Base-by-base conservation (phyloP, 2,329 filamentous ascomycete genomes). In the Onygena corvina region DNA sequence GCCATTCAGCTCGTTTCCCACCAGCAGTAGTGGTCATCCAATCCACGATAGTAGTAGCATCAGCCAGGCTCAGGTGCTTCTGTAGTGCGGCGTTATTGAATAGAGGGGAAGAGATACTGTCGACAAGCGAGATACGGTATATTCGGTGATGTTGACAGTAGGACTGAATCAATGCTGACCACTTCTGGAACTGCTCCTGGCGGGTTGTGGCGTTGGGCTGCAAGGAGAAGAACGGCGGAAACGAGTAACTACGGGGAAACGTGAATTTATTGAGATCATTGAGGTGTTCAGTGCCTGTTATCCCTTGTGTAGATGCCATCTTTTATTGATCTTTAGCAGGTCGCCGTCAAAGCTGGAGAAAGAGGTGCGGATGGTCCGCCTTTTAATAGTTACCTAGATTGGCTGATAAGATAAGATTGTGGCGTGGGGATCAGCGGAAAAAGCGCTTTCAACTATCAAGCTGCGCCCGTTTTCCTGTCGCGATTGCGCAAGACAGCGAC, bases 91-190 rank as follows among this genome's bases (percentile, higher is more conserved):
- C 47, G 59, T 79, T 79, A 57, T 69, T 60, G 67, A 81, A 82
- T 2, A 81, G 67, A 0, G 74, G 76, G 0, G 77, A 74, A 52
- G 78, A 73, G 44, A 81, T 65, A 9, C 77, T 70, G 35, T 80
- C 72, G 48, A 77, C 71, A 31, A 94, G 72, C 3, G 81, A 76
- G 49, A 96, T 78, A 50, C 79, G 79, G 72, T 81, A 94, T 61
- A 89, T 71, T 58, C 79, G 80, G 71, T 90, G 75, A 68, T 86
- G 76, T 0, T 80, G 79, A 67, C 84, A 86, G 80, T 94, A 95
- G 61, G 81, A 68, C 53, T 88, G 86, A 61, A 96, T 79, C 12
- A 95, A 78, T 27, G 78, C 67, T n/a, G 84, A 81, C 92, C 92
- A 98, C 68, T 89, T 89, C 52, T 77, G 72, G 53, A 88, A 80